Evolutionary conservation across 192 early-diverging fungal genomes (phyloP).

Genomic region (Dissophora ornata): DNA sequence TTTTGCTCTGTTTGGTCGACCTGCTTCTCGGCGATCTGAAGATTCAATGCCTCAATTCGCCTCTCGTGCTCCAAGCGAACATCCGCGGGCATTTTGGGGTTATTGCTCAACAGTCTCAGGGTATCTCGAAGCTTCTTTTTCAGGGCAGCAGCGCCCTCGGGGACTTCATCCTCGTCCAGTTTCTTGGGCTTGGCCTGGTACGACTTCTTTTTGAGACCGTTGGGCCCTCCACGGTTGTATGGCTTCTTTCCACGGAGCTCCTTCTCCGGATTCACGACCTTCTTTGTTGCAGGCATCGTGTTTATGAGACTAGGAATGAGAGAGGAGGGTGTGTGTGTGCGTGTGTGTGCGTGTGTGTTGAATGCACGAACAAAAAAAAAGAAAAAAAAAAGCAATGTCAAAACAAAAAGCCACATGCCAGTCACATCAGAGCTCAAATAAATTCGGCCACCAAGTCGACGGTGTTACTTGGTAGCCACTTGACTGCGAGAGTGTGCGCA

Average conservation of each 20-base stretch:
- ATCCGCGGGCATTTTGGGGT: slow-evolving; percentile 56
- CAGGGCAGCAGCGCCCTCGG: slow-evolving; percentile 45
- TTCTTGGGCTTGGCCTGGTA: slow-evolving; percentile 51
- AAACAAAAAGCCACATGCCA: too few relatives aligned
- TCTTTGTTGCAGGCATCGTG: slow-evolving; percentile 52
- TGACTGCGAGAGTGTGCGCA: too few relatives aligned
- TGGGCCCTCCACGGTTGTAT: slow-evolving; percentile 26
- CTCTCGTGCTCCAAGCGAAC: slow-evolving; percentile 45
- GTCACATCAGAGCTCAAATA: too few relatives aligned
- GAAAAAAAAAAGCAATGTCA: too few relatives aligned
- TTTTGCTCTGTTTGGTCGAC: slow-evolving; percentile 56
- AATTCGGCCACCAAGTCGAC: too few relatives aligned
- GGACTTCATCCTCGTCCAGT: slow-evolving; percentile 36
- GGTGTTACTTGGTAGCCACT: too few relatives aligned
- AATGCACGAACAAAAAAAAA: too few relatives aligned
- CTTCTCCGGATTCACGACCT: slow-evolving; percentile 52
- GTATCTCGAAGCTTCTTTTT: slow-evolving; percentile 62
- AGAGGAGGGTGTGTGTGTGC: too few relatives aligned
- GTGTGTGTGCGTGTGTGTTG: too few relatives aligned
- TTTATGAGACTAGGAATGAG: too few relatives aligned
- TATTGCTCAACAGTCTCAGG: slow-evolving; percentile 36
- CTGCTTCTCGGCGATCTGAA: slow-evolving; percentile 55
- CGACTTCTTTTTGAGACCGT: slow-evolving; percentile 28
- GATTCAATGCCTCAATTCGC: slow-evolving; percentile 56
- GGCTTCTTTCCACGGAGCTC: slow-evolving; percentile 52